Percentiles rank a stretch among this genome's conserved stretches.
Conservation (phyloP, 208 protist genomes). For the Leishmania gerbilli region DNA sequence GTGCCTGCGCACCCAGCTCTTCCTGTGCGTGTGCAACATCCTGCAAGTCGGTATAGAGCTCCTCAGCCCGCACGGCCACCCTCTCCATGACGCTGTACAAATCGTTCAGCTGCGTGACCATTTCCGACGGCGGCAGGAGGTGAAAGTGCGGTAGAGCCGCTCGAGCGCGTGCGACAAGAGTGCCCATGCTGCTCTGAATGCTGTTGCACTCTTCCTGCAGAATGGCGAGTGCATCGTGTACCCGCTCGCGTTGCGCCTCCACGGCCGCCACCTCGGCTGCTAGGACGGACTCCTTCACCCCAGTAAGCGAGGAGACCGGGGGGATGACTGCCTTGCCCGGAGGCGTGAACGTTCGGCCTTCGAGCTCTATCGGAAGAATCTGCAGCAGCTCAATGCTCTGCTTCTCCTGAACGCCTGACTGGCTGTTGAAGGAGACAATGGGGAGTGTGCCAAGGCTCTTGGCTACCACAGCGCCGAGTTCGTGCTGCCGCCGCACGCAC, state of each 20-base stretch:
- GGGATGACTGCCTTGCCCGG: slow-evolving; percentile 32
- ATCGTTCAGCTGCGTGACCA: slow-evolving; percentile 85
- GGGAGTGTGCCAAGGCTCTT: slow-evolving; percentile 56
- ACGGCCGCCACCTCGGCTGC: slow-evolving; percentile 69
- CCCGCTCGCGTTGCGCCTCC: slow-evolving; percentile 40
- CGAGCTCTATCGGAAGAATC: slow-evolving; percentile 47
- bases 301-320: slow-evolving; percentile 45
- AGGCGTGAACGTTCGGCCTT: slow-evolving; percentile 50
- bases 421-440: slow-evolving; percentile 73
- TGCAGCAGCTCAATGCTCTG: slow-evolving; percentile 70
- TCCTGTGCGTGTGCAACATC: slow-evolving; percentile 54
- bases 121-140: slow-evolving; percentile 77
- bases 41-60: slow-evolving; percentile 59
- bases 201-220: slow-evolving; percentile 57
- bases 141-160: slow-evolving; percentile 73
- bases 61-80: slow-evolving; percentile 65
- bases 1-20: slow-evolving; percentile 56
- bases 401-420: slow-evolving; percentile 68
- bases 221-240: slow-evolving; percentile 54
- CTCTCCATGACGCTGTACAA: slow-evolving; percentile 83
- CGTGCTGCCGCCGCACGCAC: slow-evolving; percentile 51
- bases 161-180: slow-evolving; percentile 43
- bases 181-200: slow-evolving; percentile 46
- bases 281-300: slow-evolving; percentile 51
- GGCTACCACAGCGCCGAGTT: slow-evolving; percentile 57